Percentiles rank a stretch among this genome's conserved stretches.
Evolutionary conservation across 2,329 filamentous ascomycete species (phyloP).

Genomic region (Penicillium sp.): DNA sequence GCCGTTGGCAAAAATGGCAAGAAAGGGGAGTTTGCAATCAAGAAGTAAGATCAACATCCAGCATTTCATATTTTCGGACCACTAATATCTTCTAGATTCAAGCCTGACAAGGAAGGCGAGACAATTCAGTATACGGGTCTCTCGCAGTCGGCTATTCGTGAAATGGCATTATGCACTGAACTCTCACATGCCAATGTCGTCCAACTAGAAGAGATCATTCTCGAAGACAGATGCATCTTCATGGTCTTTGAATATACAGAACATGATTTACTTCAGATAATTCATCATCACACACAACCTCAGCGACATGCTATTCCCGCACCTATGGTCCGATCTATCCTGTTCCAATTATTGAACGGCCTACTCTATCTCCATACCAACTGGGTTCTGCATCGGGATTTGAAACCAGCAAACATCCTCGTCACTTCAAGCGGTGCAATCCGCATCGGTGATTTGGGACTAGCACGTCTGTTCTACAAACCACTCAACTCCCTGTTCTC

Average conservation of each 20-base stretch:
- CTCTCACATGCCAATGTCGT: slow-evolving; percentile 87
- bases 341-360: slow-evolving; percentile 94
- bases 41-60: slow-evolving; percentile 64
- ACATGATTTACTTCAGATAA: slow-evolving; percentile 95
- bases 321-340: slow-evolving; percentile 83
- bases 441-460: slow-evolving; percentile 89
- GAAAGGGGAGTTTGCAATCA: slow-evolving; percentile 90
- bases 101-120: slow-evolving; percentile 97
- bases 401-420: slow-evolving; percentile 99
- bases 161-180: slow-evolving; percentile 96
- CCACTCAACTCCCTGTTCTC: slow-evolving; percentile 87
- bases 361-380: slow-evolving; percentile 92
- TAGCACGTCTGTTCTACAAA: slow-evolving; percentile 91
- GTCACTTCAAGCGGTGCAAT: slow-evolving; percentile 87
- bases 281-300: slow-evolving; percentile 93
- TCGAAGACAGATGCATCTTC: slow-evolving; percentile 98
- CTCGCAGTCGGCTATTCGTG: slow-evolving; percentile 92
- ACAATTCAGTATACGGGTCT: slow-evolving; percentile 93
- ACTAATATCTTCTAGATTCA: slow-evolving; percentile 59
- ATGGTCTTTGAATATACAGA: slow-evolving; percentile 99
- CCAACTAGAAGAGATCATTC: slow-evolving; percentile 86
- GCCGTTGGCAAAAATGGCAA: slow-evolving; percentile 73
- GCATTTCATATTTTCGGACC: neutral
- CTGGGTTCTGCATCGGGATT: slow-evolving; percentile 94
- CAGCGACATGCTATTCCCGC: slow-evolving; percentile 85